phyloP scores from a whole-genome alignment of 345 rosid species.

The Tarenaya hassleriana region DNA sequence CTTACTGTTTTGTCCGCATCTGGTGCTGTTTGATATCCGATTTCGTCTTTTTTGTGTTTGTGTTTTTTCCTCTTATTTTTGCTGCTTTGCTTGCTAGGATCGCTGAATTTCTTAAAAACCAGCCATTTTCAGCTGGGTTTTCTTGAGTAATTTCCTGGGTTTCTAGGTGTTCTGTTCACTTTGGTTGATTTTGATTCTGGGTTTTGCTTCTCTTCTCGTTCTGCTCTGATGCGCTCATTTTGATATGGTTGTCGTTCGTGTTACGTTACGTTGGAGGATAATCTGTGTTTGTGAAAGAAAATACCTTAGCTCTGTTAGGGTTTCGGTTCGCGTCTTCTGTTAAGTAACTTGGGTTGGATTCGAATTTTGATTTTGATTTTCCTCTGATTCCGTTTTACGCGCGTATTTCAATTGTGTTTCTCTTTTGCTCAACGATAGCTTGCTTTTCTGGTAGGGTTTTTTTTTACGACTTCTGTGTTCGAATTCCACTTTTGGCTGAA shows the following conservation, averaged over 20 bases:
- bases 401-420: neutral
- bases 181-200: neutral
- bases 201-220: no score
- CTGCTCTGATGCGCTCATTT: no score
- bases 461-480: neutral
- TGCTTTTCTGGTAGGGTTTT: neutral
- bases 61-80: neutral
- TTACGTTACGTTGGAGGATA: no score
- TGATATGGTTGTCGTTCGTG: no score
- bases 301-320: no score
- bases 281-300: no score
- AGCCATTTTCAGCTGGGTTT: conserved; percentile 7
- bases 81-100: conserved; percentile 2
- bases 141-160: neutral
- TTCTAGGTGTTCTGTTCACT: neutral
- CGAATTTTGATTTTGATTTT: no score
- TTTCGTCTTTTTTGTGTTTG: conserved; percentile 2
- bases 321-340: no score
- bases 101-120: neutral
- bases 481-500: neutral
- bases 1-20: neutral
- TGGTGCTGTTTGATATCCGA: conserved; percentile 20
- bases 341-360: no score
- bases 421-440: no score
- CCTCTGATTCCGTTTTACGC: neutral